Base-by-base conservation (phyloP, 2,329 filamentous ascomycete genomes). In the Fusarium hostae region DNA sequence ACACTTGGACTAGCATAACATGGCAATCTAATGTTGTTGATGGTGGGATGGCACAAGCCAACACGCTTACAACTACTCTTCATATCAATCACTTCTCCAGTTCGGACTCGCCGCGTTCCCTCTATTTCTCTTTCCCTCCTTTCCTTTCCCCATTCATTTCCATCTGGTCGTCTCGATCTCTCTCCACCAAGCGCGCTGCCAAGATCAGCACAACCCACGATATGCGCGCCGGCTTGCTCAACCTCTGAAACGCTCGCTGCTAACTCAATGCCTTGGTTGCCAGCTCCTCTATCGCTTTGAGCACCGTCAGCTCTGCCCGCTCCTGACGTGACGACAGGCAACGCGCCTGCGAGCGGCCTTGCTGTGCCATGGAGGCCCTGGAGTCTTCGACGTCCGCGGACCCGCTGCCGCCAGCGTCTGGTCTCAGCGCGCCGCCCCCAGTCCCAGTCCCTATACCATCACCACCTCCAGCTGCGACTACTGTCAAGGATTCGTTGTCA, bases 291-390 rank as follows among this genome's bases (percentile, higher is more conserved):
- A 59, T 75, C 72, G 64, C 67, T 75, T 65, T 77, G 75, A 77
- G 75, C 75, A 73, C 66, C 63, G 60, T 70, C 64, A 45, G 75
- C 75, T 77, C 73, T 66, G 48, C 60, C 57, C 61, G 75, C 70
- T 75, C 72, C 67, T 74, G 70, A 57, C 54, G 54, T 57, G 54
- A 57, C 52, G 22, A 72, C 67, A 60, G 59, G 59, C 67, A 73
- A 50, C 70, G 45, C 67, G 70, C 70, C 70, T 63, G 47, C 41
- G 62, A 68, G 66, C 60, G 72, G 68, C 68, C 75, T 68, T 52
- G 48, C 66, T 73, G 68, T 72, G 75, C 72, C 66, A 77, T 78
- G 76, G 76, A 76, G 60, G 74, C 68, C 73, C 68, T 76, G 73
- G 74, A 76, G 63, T 62, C 68, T 71, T 75, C 68, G 60, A 63